phyloP scores from a whole-genome alignment of 2,329 filamentous ascomycete genomes.

The Clonostachys solani region DNA sequence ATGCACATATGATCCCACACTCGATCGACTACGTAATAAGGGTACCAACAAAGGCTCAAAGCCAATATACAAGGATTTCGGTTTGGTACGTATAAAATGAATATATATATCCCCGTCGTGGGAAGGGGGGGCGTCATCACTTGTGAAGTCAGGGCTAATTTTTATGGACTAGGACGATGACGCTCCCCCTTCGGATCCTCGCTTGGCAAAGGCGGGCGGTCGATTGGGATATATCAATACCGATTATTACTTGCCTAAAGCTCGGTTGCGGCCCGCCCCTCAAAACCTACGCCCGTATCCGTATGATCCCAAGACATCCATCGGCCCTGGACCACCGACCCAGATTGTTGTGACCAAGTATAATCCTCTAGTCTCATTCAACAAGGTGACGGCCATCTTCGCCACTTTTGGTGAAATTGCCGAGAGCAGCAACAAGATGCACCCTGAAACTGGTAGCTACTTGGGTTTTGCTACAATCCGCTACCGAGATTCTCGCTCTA shows the following conservation, averaged over 20 bases:
- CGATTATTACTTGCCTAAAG: slow-evolving; percentile 67
- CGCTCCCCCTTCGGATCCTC: slow-evolving; percentile 75
- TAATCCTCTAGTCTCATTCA: slow-evolving; percentile 80
- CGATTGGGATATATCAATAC: slow-evolving; percentile 63
- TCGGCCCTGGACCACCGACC: slow-evolving; percentile 83
- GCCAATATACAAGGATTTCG: slow-evolving; percentile 59
- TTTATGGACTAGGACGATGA: slow-evolving; percentile 68
- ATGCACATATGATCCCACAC: slow-evolving; percentile 57
- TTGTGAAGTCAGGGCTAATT: slow-evolving; percentile 53
- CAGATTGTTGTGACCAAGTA: slow-evolving; percentile 96
- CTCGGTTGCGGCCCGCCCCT: slow-evolving; percentile 65
- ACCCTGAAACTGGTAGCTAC: slow-evolving; percentile 90
- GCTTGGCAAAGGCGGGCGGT: slow-evolving; percentile 63
- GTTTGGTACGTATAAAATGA: slow-evolving; percentile 55
- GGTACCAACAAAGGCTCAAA: slow-evolving; percentile 52
- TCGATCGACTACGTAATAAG: slow-evolving; percentile 44
- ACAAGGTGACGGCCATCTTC: slow-evolving; percentile 72
- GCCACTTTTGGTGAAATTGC: slow-evolving; percentile 82
- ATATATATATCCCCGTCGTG: slow-evolving; percentile 22
- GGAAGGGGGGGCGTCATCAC: slow-evolving; percentile 56
- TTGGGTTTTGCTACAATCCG: slow-evolving; percentile 89
- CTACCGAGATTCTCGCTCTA: slow-evolving; percentile 65
- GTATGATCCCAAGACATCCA: slow-evolving; percentile 78
- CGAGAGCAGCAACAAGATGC: slow-evolving; percentile 88
- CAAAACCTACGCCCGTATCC: slow-evolving; percentile 79